Conservation (phyloP, 257 asterid genomes). For the Scutellaria barbata region DNA sequence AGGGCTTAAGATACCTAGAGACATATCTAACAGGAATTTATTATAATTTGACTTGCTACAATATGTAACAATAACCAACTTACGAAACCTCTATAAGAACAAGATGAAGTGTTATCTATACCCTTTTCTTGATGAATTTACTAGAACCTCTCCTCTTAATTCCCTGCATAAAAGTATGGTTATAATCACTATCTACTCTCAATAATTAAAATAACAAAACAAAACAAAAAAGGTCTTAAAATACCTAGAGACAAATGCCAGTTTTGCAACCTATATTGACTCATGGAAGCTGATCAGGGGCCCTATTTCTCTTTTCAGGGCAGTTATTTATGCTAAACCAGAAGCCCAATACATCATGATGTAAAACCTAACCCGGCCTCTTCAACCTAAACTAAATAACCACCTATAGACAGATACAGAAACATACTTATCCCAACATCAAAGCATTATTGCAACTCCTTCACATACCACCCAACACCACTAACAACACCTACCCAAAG, state of each 20-base stretch:
- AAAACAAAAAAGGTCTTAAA: not conserved
- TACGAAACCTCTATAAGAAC: no score
- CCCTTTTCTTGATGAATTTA: not conserved
- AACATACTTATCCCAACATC: constrained; percentile 1
- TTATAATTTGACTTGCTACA: not conserved
- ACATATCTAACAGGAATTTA: no score
- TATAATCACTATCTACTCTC: not conserved
- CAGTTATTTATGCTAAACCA: not conserved
- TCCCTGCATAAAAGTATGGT: not conserved
- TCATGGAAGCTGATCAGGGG: not conserved
- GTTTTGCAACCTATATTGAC: not conserved
- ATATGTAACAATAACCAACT: not conserved
- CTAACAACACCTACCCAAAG: not conserved
- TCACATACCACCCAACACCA: not conserved
- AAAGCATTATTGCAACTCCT: not conserved
- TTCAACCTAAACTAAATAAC: not conserved
- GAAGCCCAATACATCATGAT: not conserved
- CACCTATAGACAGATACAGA: not conserved
- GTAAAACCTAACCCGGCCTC: not conserved
- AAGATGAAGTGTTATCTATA: not conserved
- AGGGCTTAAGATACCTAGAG: not conserved
- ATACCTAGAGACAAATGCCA: not conserved
- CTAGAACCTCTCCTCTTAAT: not conserved
- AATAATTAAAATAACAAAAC: no score
- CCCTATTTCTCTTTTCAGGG: not conserved